These are phyloP conservation scores for Populus trichocarpa DNA, from an alignment of 441 rosid genomes.

Conservation along the genomic window DNA sequence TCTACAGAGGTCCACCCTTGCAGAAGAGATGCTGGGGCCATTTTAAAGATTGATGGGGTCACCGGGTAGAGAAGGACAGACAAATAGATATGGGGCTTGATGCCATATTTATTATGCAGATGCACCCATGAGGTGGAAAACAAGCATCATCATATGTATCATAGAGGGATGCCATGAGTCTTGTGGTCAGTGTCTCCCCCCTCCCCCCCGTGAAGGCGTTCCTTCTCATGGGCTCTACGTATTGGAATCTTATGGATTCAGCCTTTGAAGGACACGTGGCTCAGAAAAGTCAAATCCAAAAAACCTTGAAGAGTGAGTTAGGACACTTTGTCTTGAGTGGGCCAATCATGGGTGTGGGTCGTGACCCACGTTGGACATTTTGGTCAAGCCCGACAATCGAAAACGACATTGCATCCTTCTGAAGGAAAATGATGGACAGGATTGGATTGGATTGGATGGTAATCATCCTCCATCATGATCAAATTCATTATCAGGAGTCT, in stretches of 20 bases:
- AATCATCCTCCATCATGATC: conserved; percentile 4
- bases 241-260: background rate
- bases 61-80: too few relatives aligned
- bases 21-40: background rate
- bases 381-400: conserved; percentile 10
- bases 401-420: conserved; percentile 5
- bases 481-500: background rate
- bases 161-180: background rate
- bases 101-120: too few relatives aligned
- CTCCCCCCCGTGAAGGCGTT: background rate
- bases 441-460: background rate
- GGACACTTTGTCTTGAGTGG: background rate
- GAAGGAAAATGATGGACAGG: conserved; percentile 10
- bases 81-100: too few relatives aligned
- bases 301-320: background rate
- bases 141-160: background rate
- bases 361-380: conserved; percentile 3
- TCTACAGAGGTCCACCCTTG: background rate
- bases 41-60: too few relatives aligned
- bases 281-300: background rate
- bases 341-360: background rate
- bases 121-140: background rate
- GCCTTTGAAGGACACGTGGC: background rate
- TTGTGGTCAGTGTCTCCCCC: background rate
- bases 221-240: background rate